These are phyloP conservation scores for Solanum rostratum DNA, from an alignment of 257 asterid genomes.

Conservation along the genomic window DNA sequence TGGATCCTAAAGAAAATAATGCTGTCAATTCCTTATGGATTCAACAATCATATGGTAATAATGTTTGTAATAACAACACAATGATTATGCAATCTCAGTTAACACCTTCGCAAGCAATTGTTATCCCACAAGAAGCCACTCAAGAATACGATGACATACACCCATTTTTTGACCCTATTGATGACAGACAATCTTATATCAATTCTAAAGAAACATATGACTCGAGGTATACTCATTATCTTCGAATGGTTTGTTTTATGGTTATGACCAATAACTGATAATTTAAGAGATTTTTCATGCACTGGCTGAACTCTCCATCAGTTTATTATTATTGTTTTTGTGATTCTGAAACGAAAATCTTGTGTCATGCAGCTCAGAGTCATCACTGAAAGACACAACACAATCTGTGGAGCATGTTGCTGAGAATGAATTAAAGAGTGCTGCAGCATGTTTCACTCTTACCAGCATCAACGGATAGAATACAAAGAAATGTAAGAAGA, in stretches of 20 bases:
- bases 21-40: conserved; percentile 30
- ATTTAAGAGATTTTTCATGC: neutral
- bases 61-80: conserved; percentile 21
- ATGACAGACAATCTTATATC: conserved; percentile 60
- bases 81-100: conserved; percentile 33
- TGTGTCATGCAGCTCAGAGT: conserved; percentile 49
- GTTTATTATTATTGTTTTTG: neutral
- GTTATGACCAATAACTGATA: neutral
- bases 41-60: conserved; percentile 29
- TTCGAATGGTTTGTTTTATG: neutral
- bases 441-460: conserved; percentile 79
- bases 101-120: conserved; percentile 20
- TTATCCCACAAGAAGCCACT: conserved; percentile 23
- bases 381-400: conserved; percentile 49
- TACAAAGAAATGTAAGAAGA: conserved; percentile 2
- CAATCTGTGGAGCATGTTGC: conserved; percentile 57
- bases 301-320: neutral
- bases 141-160: conserved; percentile 57
- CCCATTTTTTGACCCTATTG: conserved; percentile 53
- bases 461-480: conserved; percentile 49
- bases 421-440: conserved; percentile 69
- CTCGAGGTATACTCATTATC: conserved; percentile 36
- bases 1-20: conserved; percentile 43
- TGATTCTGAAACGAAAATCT: neutral
- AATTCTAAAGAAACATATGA: conserved; percentile 58